These are phyloP conservation scores for Pulveroboletus sp. DNA, from an alignment of 768 basidiomycete genomes.

Conservation along the genomic window DNA sequence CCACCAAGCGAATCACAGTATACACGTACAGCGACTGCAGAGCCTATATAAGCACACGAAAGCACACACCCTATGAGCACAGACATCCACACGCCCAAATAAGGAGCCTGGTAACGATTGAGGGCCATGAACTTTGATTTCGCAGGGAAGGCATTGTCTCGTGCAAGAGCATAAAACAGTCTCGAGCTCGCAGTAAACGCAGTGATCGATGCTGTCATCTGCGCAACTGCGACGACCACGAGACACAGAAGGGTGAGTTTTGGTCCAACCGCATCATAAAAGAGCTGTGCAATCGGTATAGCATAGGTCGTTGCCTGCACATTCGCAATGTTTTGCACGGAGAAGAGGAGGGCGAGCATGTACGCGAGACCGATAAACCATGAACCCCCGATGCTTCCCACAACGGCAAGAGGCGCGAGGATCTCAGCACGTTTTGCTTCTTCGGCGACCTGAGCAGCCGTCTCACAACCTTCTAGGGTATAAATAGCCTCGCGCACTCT, in stretches of 20 bases:
- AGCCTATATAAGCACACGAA: slow-evolving; percentile 57
- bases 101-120: slow-evolving; percentile 52
- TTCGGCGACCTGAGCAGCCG: slow-evolving; percentile 61
- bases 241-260: slow-evolving; percentile 48
- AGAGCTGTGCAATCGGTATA: slow-evolving; percentile 59
- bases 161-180: slow-evolving; percentile 52
- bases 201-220: slow-evolving; percentile 53
- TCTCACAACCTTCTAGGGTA: slow-evolving; percentile 59
- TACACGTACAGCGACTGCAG: slow-evolving; percentile 45
- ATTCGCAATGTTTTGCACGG: slow-evolving; percentile 47
- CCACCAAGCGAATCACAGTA: neutral
- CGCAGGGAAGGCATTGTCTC: slow-evolving; percentile 50
- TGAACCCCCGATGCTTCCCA: slow-evolving; percentile 53
- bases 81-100: slow-evolving; percentile 52
- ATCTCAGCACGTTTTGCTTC: slow-evolving; percentile 53
- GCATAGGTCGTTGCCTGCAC: slow-evolving; percentile 49
- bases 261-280: slow-evolving; percentile 49
- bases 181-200: slow-evolving; percentile 57
- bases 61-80: slow-evolving; percentile 51
- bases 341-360: slow-evolving; percentile 57
- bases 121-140: slow-evolving; percentile 46
- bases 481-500: slow-evolving; percentile 43
- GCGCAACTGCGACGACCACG: slow-evolving; percentile 44
- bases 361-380: slow-evolving; percentile 55
- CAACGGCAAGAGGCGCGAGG: slow-evolving; percentile 55